A percentile compares a stretch with the other conserved stretches of the same genome.
phyloP scores from a whole-genome alignment of 1,284 basidiomycete genomes.

The Naganishia liquefaciens region DNA sequence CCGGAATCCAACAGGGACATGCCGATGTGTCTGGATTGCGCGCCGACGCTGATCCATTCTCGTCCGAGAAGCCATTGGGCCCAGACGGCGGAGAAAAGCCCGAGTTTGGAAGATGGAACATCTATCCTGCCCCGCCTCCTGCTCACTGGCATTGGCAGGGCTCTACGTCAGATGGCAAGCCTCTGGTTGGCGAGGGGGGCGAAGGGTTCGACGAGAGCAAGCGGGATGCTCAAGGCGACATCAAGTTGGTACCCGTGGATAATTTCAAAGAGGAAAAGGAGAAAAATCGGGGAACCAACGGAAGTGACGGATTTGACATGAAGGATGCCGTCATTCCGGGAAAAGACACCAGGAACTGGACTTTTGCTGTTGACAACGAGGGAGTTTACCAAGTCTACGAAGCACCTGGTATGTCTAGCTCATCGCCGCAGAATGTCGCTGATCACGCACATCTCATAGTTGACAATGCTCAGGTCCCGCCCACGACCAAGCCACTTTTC shows the following conservation, averaged over 20 bases:
- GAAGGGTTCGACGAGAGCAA: conserved; percentile 41
- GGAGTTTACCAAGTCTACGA: conserved; percentile 84
- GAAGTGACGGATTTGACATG: conserved; percentile 62
- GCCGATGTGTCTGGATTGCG: conserved; percentile 69
- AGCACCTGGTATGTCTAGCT: background rate
- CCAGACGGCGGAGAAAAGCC: conserved; percentile 7
- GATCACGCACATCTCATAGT: background rate
- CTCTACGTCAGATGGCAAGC: conserved; percentile 44
- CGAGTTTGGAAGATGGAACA: conserved; percentile 66
- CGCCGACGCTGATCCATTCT: conserved; percentile 60
- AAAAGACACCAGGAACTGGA: conserved; percentile 50
- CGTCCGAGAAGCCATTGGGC: conserved; percentile 39
- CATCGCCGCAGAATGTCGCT: background rate
- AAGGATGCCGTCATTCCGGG: conserved; percentile 71
- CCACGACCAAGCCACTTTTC: conserved; percentile 68
- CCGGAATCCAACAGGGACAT: conserved; percentile 60
- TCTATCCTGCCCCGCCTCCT: conserved; percentile 85
- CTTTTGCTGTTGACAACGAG: conserved; percentile 74
- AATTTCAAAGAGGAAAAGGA: conserved; percentile 44
- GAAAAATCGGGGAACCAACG: conserved; percentile 49
- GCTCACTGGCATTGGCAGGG: conserved; percentile 90
- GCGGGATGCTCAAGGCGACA: conserved; percentile 31
- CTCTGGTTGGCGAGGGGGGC: conserved; percentile 52
- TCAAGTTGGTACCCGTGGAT: conserved; percentile 34
- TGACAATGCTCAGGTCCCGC: conserved; percentile 24